Conservation (phyloP, 495 filamentous ascomycete species). For the Physcia stellaris region DNA sequence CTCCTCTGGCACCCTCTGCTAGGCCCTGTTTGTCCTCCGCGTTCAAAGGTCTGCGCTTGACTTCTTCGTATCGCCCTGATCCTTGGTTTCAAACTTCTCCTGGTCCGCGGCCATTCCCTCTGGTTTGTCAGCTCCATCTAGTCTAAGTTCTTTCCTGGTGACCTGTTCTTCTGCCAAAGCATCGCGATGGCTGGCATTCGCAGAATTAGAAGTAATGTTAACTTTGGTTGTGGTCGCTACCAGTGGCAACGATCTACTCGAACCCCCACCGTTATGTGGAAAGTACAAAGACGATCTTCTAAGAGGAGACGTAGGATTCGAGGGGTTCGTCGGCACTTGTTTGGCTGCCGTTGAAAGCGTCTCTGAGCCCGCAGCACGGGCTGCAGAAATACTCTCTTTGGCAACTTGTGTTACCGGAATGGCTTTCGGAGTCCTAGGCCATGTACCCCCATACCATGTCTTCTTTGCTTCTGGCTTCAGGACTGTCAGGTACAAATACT, state of each 20-base stretch:
- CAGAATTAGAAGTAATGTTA: slow-evolving; percentile 33
- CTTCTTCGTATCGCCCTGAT: no score
- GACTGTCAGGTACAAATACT: no score
- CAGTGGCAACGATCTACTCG: slow-evolving; percentile 32
- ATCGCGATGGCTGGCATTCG: no score
- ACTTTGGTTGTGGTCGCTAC: slow-evolving; percentile 30
- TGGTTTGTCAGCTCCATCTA: no score
- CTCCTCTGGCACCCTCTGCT: no score
- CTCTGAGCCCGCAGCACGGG: slow-evolving; percentile 32
- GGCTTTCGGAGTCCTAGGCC: slow-evolving; percentile 54
- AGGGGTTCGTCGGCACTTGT: slow-evolving; percentile 4
- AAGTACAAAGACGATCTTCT: slow-evolving; percentile 4
- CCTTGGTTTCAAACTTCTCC: no score
- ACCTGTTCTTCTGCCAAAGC: no score
- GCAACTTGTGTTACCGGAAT: slow-evolving; percentile 60
- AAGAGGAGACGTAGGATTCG: slow-evolving; percentile 7
- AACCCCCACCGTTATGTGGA: no score
- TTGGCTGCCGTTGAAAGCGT: slow-evolving; percentile 11
- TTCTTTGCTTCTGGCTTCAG: slow-evolving; percentile 19
- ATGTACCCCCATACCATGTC: slow-evolving; percentile 49
- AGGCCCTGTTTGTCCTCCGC: no score
- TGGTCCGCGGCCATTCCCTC: no score
- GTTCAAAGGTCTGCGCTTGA: no score
- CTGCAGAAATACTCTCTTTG: slow-evolving; percentile 59
- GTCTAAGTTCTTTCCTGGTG: no score